Evolutionary conservation across 306 rosid genomes (phyloP).

Genomic region (Urtica urens): DNA sequence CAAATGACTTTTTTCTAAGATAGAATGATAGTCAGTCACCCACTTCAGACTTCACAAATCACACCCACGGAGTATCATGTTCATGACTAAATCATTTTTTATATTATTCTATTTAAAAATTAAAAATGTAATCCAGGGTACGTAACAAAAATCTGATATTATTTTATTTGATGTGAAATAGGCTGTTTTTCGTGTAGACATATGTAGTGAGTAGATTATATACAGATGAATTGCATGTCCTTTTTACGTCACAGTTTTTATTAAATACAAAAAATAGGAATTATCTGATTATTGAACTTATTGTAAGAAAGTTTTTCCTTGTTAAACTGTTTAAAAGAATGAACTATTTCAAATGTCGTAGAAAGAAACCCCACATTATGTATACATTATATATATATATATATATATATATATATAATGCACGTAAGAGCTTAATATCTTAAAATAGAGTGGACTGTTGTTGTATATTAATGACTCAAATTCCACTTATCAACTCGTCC

Average conservation of each 20-base stretch:
- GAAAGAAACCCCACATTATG: not conserved
- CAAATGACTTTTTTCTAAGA: conserved; percentile 4
- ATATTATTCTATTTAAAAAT: too few relatives aligned
- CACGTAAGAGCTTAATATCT: too few relatives aligned
- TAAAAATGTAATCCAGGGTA: too few relatives aligned
- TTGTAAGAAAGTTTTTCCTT: not conserved
- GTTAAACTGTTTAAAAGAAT: not conserved
- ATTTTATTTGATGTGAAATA: not conserved
- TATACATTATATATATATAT: not conserved
- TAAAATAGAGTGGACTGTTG: not conserved
- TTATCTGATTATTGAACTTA: too few relatives aligned
- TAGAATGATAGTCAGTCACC: conserved; percentile 15
- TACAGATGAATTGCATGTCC: too few relatives aligned
- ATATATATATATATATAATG: not conserved
- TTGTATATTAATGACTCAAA: not conserved
- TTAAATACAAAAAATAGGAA: too few relatives aligned
- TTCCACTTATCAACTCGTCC: not conserved
- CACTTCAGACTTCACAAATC: conserved; percentile 17
- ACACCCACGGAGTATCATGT: conserved; percentile 11
- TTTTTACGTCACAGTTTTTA: too few relatives aligned
- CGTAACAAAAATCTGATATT: conserved; percentile 4
- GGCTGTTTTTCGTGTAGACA: not conserved
- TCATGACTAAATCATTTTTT: conserved; percentile 56
- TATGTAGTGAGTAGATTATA: not conserved
- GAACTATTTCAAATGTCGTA: not conserved